These are phyloP conservation scores for Sclerotinia trifoliorum DNA, from an alignment of 2,329 filamentous ascomycete genomes.

Conservation along the genomic window DNA sequence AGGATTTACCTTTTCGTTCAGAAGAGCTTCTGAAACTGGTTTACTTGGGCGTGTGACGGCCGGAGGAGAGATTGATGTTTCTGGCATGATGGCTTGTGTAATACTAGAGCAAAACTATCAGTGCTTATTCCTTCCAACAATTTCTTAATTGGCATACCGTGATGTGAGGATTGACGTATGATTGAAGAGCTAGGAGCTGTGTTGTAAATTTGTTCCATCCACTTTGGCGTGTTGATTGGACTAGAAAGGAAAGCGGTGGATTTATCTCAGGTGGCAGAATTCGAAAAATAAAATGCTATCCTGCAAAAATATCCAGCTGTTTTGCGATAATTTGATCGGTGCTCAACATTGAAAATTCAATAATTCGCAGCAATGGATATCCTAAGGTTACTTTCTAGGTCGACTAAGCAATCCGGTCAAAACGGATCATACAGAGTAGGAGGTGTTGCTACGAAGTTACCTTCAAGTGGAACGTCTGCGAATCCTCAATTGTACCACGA, in stretches of 20 bases:
- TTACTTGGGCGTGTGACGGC: constrained; percentile 64
- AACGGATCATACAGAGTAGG: constrained; percentile 38
- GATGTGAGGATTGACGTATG: constrained; percentile 21
- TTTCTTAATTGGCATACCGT: constrained; percentile 27
- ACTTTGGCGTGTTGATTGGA: constrained; percentile 14
- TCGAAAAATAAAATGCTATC: constrained; percentile 18
- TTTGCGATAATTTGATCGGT: neutral
- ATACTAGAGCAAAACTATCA: constrained; percentile 15
- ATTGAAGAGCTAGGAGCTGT: constrained; percentile 21
- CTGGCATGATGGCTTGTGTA: constrained; percentile 33
- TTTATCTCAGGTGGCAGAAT: neutral
- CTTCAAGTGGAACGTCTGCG: constrained; percentile 61
- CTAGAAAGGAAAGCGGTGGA: constrained; percentile 12
- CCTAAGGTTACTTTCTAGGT: constrained; percentile 69
- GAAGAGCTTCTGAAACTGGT: constrained; percentile 93
- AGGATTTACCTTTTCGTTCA: constrained; percentile 88
- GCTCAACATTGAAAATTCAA: neutral
- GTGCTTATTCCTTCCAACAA: neutral
- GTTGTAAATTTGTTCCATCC: constrained; percentile 24
- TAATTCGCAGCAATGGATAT: constrained; percentile 51
- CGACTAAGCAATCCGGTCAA: constrained; percentile 55
- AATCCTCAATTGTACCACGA: constrained; percentile 72
- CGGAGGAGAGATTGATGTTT: constrained; percentile 45
- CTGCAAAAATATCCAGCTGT: constrained; percentile 10
- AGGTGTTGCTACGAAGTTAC: constrained; percentile 48